These are phyloP conservation scores for Metschnikowia chrysomelidarum DNA, from an alignment of 805 yeast species.

Conservation along the genomic window DNA sequence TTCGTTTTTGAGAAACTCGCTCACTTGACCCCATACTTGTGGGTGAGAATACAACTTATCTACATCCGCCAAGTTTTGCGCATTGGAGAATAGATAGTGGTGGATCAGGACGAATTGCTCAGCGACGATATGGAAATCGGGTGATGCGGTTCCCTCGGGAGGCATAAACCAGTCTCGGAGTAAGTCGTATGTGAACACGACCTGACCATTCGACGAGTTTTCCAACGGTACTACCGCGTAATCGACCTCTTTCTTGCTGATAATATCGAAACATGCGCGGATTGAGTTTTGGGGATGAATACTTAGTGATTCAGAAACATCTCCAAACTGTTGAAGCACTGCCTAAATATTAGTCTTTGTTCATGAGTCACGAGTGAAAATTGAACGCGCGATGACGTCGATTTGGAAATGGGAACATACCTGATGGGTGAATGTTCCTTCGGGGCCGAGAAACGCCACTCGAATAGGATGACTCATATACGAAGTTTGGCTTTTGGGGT, in stretches of 20 bases:
- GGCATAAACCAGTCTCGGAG: slow-evolving; percentile 61
- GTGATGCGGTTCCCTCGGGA: slow-evolving; percentile 16
- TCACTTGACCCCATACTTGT: slow-evolving; percentile 96
- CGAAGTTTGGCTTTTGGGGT: too few species aligned
- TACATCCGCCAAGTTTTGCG: slow-evolving; percentile 44
- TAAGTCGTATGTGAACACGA: slow-evolving; percentile 78
- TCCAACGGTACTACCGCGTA: slow-evolving; percentile 86
- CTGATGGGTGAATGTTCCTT: slow-evolving; percentile 91
- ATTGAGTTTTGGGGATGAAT: slow-evolving; percentile 43
- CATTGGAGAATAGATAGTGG: slow-evolving; percentile 64
- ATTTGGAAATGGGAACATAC: slow-evolving; percentile 46
- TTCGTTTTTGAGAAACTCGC: slow-evolving; percentile 46
- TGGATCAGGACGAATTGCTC: slow-evolving; percentile 82
- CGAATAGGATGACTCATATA: slow-evolving; percentile 21
- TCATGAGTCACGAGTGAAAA: too few species aligned
- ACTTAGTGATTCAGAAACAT: slow-evolving; percentile 26
- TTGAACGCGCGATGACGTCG: not conserved
- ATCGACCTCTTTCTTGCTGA: slow-evolving; percentile 48
- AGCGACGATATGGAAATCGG: slow-evolving; percentile 54
- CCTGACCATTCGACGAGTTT: slow-evolving; percentile 94
- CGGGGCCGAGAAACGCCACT: slow-evolving; percentile 83
- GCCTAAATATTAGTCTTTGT: slow-evolving; percentile 34
- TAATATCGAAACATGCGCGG: slow-evolving; percentile 59
- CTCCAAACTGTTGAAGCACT: slow-evolving; percentile 51
- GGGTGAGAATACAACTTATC: slow-evolving; percentile 82